Conservation (phyloP, 257 asterid genomes). For the Thymus mandschuricus region DNA sequence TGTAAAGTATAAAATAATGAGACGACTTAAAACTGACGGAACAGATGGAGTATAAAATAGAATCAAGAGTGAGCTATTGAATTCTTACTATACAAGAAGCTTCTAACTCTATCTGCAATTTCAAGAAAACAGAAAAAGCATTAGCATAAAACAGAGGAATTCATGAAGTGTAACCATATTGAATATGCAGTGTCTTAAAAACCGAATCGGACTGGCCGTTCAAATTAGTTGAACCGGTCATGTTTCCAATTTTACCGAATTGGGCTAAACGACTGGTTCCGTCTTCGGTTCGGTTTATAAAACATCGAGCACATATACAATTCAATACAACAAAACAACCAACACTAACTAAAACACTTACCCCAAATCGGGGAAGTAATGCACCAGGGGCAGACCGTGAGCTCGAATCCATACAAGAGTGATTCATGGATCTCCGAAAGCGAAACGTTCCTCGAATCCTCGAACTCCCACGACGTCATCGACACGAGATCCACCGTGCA, state of each 20-base stretch:
- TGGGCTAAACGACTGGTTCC: no score
- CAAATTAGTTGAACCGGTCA: no score
- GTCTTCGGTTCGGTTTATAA: no score
- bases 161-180: no score
- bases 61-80: not conserved
- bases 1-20: no score
- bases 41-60: no score
- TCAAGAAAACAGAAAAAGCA: not conserved
- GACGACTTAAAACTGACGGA: no score
- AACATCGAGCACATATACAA: no score
- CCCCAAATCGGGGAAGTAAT: not conserved
- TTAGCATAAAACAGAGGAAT: not conserved
- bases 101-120: not conserved
- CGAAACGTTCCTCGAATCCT: not conserved
- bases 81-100: not conserved
- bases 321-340: no score
- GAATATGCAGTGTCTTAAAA: no score
- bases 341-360: not conserved
- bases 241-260: no score
- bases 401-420: slow-evolving; percentile 25
- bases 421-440: slow-evolving; percentile 10
- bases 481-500: not conserved
- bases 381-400: not conserved
- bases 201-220: no score
- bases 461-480: slow-evolving; percentile 19